These are phyloP conservation scores for Pinus tabuliformis DNA, from an alignment of 75 land plant species.

Conservation along the genomic window DNA sequence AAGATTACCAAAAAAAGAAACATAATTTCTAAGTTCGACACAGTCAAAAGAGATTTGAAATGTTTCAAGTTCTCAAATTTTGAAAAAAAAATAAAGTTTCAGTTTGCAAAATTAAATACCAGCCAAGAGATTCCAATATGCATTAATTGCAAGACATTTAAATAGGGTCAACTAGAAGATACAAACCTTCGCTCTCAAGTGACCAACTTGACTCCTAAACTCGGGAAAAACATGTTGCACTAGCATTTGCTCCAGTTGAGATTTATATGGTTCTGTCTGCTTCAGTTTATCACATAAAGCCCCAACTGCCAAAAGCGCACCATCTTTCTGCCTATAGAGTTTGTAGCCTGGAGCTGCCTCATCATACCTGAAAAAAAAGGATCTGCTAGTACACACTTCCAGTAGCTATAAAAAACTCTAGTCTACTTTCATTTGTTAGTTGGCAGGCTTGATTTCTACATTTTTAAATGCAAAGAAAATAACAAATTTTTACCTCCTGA, in stretches of 20 bases:
- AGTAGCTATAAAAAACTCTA: conserved; percentile 3
- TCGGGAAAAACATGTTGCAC: conserved; percentile 99
- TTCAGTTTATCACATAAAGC: conserved; percentile 89
- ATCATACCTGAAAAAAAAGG: conserved; percentile 57
- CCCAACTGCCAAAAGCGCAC: conserved; percentile 95
- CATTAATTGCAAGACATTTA: neutral
- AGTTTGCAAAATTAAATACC: neutral
- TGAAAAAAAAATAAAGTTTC: too few relatives aligned
- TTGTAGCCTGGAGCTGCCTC: conserved; percentile 66
- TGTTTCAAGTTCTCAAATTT: neutral
- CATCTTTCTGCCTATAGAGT: conserved; percentile 94
- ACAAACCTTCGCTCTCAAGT: conserved; percentile 94
- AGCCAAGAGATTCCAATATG: neutral
- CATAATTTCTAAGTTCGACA: neutral
- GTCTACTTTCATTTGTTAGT: neutral
- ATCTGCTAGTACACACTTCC: neutral
- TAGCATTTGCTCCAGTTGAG: conserved; percentile 93
- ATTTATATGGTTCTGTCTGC: conserved; percentile 93
- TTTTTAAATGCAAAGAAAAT: neutral
- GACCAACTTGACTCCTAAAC: conserved; percentile 89
- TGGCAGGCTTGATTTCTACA: neutral
- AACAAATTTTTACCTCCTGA: conserved; percentile 51
- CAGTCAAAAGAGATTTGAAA: neutral
- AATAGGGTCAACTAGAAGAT: neutral
- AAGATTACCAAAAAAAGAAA: too few relatives aligned